Base-by-base conservation (phyloP, 495 filamentous ascomycete genomes). In the Barbatosphaeria neglecta region DNA sequence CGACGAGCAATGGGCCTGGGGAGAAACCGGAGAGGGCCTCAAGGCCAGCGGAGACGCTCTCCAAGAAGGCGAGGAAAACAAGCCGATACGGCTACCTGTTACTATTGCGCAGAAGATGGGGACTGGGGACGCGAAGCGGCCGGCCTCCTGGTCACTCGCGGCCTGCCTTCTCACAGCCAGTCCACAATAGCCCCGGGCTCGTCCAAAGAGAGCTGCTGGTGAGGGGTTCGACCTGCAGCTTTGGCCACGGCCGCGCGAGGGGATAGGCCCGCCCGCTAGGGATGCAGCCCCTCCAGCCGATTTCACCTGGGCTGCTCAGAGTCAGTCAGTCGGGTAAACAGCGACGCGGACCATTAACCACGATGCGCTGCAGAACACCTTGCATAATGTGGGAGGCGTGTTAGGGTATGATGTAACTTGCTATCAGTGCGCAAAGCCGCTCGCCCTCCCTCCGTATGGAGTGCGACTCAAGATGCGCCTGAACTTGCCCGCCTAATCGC, bases 261-360 rank as follows among this genome's bases (percentile, higher is more conserved):
- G 39, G 39, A 41, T 22, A 22, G 39, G 39, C 39, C 39, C 39
- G 39, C 39, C 13, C 39, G 22, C 39, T 41, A 41, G n/a, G n/a
- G n/a, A 41, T 11, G 39, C 16, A 41, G 13, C 10, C 31, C 15
- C 22, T 15, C 17, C 39, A 41, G 39, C n/a, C 20, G 24, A 19
- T 25, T 13, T 41, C 22, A 9, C 39, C 39, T 8, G 11, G 13
- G 4, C 38, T 22, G 22, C 17, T 41, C 18, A 11, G 6, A 41
- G 4, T n/a, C 20, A n/a, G n/a, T n/a, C n/a, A n/a, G n/a, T n/a
- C n/a, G n/a, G n/a, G n/a, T n/a, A n/a, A n/a, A n/a, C n/a, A n/a
- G n/a, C n/a, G n/a, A n/a, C n/a, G n/a, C n/a, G n/a, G 20, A 22
- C 39, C 22, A 24, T 41, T 41, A 41, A n/a, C 39, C 39, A 41